Evolutionary conservation across 257 asterid species (phyloP).

Genomic region (Fraxinus excelsior): DNA sequence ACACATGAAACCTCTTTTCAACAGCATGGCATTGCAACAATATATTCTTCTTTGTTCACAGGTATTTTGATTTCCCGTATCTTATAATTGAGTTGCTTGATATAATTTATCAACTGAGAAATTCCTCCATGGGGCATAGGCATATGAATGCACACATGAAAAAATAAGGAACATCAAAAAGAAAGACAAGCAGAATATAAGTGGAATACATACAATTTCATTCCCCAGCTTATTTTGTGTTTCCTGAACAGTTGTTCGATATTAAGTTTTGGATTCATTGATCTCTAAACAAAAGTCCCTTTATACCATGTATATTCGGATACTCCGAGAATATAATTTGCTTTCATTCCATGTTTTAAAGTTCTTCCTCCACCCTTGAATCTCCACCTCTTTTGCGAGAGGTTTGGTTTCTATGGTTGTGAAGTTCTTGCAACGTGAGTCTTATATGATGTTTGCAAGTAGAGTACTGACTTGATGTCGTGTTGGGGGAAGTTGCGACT

Average conservation of each 20-base stretch:
- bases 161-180: neutral
- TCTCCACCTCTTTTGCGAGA: neutral
- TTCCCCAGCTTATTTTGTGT: neutral
- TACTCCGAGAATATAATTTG: neutral
- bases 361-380: neutral
- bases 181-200: neutral
- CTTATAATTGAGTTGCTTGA: constrained; percentile 9
- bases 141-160: neutral
- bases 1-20: constrained; percentile 62
- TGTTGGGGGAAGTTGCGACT: neutral
- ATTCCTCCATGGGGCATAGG: neutral
- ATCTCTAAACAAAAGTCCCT: neutral
- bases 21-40: constrained; percentile 77
- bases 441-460: neutral
- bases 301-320: neutral
- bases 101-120: neutral
- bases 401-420: neutral
- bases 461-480: neutral
- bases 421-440: neutral
- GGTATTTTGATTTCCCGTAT: constrained; percentile 39
- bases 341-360: neutral
- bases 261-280: neutral
- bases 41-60: constrained; percentile 90
- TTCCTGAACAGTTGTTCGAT: neutral
- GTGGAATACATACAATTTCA: neutral